Evolutionary conservation across 768 basidiomycete species (phyloP).

Genomic region (Dentipellis fragilis): DNA sequence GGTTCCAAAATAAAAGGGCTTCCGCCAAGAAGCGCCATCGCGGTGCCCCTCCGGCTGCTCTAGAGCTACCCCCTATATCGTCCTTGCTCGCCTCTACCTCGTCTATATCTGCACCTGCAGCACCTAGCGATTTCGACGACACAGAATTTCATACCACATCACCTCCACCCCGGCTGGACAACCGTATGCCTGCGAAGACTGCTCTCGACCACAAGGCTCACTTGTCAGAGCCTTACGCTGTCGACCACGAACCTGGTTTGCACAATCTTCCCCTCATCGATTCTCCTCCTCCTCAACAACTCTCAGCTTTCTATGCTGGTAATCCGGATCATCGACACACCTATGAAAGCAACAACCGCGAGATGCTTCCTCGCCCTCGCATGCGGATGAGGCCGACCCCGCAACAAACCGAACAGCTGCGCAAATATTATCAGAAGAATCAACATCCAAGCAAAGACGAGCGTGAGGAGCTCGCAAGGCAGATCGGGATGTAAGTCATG

Average conservation of each 20-base stretch:
- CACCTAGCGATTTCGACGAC: constrained; percentile 32
- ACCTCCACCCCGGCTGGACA: constrained; percentile 13
- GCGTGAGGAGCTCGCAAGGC: constrained; percentile 51
- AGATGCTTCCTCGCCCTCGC: constrained; percentile 40
- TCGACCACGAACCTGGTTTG: constrained; percentile 15
- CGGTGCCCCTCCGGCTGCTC: constrained; percentile 16
- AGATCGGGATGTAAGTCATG: constrained; percentile 63
- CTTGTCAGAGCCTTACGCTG: constrained; percentile 17
- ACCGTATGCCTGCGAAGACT: not conserved
- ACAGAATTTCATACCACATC: constrained; percentile 32
- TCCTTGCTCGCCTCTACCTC: constrained; percentile 26
- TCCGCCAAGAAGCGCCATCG: constrained; percentile 61
- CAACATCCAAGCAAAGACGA: constrained; percentile 63
- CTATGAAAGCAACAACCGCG: constrained; percentile 29
- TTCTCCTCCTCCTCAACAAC: constrained; percentile 19
- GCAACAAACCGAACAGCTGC: constrained; percentile 61
- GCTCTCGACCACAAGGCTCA: constrained; percentile 8
- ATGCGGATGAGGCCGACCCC: constrained; percentile 54
- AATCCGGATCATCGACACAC: constrained; percentile 41
- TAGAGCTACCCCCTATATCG: constrained; percentile 21
- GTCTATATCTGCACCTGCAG: constrained; percentile 27
- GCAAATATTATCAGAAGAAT: constrained; percentile 51
- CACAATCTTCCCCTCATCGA: too few species aligned
- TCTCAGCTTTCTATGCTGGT: constrained; percentile 32
- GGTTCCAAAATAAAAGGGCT: constrained; percentile 83